Evolutionary conservation across 2,329 filamentous ascomycete species (phyloP).

Genomic region (Calonectria honghensis): DNA sequence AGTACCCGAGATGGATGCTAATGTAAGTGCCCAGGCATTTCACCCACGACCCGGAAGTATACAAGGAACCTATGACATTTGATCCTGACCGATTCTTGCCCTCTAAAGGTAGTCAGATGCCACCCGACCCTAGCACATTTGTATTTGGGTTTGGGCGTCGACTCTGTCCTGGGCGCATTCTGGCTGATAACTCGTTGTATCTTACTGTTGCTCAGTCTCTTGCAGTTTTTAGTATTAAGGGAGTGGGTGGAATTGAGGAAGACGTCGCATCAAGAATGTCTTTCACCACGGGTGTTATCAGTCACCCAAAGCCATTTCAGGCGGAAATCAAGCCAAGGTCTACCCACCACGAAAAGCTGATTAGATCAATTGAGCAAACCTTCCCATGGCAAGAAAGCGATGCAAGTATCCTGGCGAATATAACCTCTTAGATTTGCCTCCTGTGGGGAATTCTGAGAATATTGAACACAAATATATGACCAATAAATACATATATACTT

Average conservation of each 20-base stretch:
- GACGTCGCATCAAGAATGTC: constrained; percentile 5
- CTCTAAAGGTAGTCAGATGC: constrained; percentile 43
- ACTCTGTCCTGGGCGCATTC: constrained; percentile 57
- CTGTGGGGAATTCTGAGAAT: background rate
- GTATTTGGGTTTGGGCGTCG: constrained; percentile 61
- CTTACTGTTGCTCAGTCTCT: constrained; percentile 64
- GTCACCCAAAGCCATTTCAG: constrained; percentile 43
- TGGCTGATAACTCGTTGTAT: constrained; percentile 57
- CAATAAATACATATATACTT: background rate
- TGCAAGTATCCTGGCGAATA: constrained; percentile 27
- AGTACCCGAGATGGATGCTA: background rate
- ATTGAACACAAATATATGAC: background rate
- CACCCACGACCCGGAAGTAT: constrained; percentile 44
- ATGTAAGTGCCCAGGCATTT: constrained; percentile 39
- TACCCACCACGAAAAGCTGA: constrained; percentile 35
- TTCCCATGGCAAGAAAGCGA: constrained; percentile 48
- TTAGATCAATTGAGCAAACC: constrained; percentile 42
- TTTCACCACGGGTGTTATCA: constrained; percentile 46
- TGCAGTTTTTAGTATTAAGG: constrained; percentile 65
- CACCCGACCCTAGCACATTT: constrained; percentile 54
- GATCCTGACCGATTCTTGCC: constrained; percentile 46
- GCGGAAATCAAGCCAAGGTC: constrained; percentile 42
- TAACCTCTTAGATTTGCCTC: background rate
- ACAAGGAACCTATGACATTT: constrained; percentile 42
- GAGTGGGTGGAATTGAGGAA: background rate